A percentile compares a stretch with the other conserved stretches of the same genome.
These are phyloP conservation scores for Beauveria bassiana DNA, from an alignment of 2,329 filamentous ascomycete species.

Conservation along the genomic window DNA sequence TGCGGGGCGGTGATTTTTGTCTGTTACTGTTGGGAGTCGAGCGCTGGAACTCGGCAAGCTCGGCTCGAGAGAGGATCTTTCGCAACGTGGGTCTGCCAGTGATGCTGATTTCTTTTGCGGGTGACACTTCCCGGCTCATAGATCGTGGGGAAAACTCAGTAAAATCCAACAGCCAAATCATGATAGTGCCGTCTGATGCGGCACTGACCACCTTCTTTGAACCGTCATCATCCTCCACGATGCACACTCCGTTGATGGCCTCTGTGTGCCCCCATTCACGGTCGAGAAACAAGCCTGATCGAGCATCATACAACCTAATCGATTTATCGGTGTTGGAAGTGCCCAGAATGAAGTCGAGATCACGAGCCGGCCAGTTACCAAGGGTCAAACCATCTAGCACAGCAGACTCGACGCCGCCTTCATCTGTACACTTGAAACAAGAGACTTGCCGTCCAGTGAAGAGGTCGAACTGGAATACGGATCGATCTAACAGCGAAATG, in stretches of 20 bases:
- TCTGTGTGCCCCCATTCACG: constrained; percentile 95
- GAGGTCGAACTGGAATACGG: constrained; percentile 54
- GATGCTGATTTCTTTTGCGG: constrained; percentile 40
- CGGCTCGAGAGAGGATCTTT: constrained; percentile 77
- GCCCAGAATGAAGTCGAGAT: constrained; percentile 65
- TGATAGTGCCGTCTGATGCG: constrained; percentile 72
- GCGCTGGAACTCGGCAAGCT: constrained; percentile 71
- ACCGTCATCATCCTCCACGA: constrained; percentile 54
- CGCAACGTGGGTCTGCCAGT: constrained; percentile 66
- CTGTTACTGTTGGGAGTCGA: constrained; percentile 33
- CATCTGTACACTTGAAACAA: constrained; percentile 77
- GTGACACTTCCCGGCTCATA: constrained; percentile 45
- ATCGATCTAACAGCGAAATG: constrained; percentile 53
- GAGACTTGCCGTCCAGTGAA: constrained; percentile 60
- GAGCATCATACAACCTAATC: constrained; percentile 77
- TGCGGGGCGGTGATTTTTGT: constrained; percentile 48
- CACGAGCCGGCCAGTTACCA: constrained; percentile 46
- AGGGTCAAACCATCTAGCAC: constrained; percentile 72
- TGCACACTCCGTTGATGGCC: constrained; percentile 75
- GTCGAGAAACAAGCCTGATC: constrained; percentile 68
- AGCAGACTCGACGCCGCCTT: constrained; percentile 71
- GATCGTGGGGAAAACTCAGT: constrained; percentile 35
- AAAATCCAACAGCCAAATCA: constrained; percentile 62
- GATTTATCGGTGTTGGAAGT: constrained; percentile 95
- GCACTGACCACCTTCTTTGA: constrained; percentile 61